Evolutionary conservation across 2,329 filamentous ascomycete species (phyloP), one percentile per base, ranked within the genome.

Genomic region (Thielaviopsis ethacetica): DNA sequence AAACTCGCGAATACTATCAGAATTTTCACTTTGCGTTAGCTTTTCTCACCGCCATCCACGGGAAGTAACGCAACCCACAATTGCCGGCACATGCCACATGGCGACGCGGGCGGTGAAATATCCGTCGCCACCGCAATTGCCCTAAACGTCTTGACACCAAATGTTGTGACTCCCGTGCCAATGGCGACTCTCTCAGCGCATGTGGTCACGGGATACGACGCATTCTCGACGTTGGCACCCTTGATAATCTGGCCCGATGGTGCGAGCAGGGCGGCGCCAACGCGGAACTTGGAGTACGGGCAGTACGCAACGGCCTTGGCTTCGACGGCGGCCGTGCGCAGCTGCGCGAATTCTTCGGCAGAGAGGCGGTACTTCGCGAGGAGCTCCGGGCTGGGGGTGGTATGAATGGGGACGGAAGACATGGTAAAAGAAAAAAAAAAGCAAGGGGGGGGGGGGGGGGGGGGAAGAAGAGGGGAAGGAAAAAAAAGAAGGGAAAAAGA

Each of bases 31-130:
- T 26, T 26, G 44, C 12, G 27, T 47, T 22, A 22, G n/a, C 13
- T 27, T 19, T 26, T 44, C 6, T 24, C 10, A 27, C 19, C 50
- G 19, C 30, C 30, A 34, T 34, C 10, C 30, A 4, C 34, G 57
- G 27, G 7, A n/a, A 60, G 59, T 27, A 58, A 47, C 51, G 44
- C 55, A 56, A 77, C 81, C 74, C 68, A 89, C 85, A 91, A 95
- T 70, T 96, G 91, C 66, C 91, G 78, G 70, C 91, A 97, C 90
- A 95, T 96, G 59, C 93, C 93, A 69, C 93, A 98, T 0, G 93
- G 93, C 62, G 84, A 84, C 54, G 79, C 79, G 3, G 83, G 82
- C 30, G 82, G 80, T 34, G 71, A 72, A 50, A 87, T 85, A 68
- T 96, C 87, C 5, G 91, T 94, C 6, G 87, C 80, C 3, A 98